Evolutionary conservation across 768 basidiomycete species (phyloP).

Genomic region (Porphyrellus cyaneotinctus): DNA sequence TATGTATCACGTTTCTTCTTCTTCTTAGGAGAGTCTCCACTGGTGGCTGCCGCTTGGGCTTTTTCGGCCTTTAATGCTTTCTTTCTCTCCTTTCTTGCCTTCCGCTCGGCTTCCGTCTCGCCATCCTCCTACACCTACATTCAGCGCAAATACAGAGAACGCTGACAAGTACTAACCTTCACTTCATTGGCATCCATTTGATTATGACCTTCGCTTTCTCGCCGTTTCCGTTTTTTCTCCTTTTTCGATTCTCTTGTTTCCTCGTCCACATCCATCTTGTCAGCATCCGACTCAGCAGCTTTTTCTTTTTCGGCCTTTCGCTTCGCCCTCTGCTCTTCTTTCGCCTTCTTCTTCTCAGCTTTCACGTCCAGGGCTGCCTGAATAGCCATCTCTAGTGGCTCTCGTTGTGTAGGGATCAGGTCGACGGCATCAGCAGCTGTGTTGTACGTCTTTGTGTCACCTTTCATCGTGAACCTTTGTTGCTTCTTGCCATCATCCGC

Average conservation of each 20-base stretch:
- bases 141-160: slow-evolving; percentile 5
- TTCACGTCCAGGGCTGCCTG: slow-evolving; percentile 77
- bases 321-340: slow-evolving; percentile 75
- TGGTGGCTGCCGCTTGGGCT: slow-evolving; percentile 39
- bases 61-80: slow-evolving; percentile 79
- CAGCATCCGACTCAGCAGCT: slow-evolving; percentile 37
- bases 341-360: slow-evolving; percentile 78
- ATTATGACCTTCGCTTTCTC: slow-evolving; percentile 51
- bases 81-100: slow-evolving; percentile 76
- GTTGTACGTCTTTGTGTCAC: slow-evolving; percentile 82
- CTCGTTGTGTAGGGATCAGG: slow-evolving; percentile 81
- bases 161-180: slow-evolving; percentile 37
- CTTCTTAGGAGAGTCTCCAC: slow-evolving; percentile 43
- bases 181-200: slow-evolving; percentile 36
- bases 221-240: slow-evolving; percentile 45
- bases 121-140: slow-evolving; percentile 34
- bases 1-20: slow-evolving; percentile 36
- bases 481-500: slow-evolving; percentile 63
- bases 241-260: slow-evolving; percentile 38
- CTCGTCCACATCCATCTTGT: slow-evolving; percentile 45
- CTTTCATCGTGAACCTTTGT: slow-evolving; percentile 74
- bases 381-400: slow-evolving; percentile 72
- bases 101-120: slow-evolving; percentile 82
- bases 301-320: slow-evolving; percentile 52
- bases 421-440: slow-evolving; percentile 77